These are phyloP conservation scores for Saussurea involucrata DNA, from an alignment of 129 eudicot species.

Conservation along the genomic window DNA sequence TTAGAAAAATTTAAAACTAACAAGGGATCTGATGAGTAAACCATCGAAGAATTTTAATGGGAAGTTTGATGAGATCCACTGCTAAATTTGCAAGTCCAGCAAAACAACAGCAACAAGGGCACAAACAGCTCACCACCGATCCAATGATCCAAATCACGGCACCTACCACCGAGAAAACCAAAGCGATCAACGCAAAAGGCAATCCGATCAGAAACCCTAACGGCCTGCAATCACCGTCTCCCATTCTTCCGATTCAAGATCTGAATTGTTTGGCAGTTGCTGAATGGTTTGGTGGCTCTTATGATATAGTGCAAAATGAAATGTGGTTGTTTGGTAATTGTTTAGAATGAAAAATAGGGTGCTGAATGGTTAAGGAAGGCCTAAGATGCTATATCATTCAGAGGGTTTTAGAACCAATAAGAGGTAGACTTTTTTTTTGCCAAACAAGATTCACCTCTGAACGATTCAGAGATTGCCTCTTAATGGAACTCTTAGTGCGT, in stretches of 20 bases:
- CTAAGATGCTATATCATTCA: too few species aligned
- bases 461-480: too few species aligned
- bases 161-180: conserved; percentile 53
- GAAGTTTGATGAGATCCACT: conserved; percentile 53
- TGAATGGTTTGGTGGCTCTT: too few species aligned
- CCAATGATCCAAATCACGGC: conserved; percentile 70
- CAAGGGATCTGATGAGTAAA: conserved; percentile 64
- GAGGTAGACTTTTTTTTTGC: too few species aligned
- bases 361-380: too few species aligned
- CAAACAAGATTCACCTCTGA: too few species aligned
- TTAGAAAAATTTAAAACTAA: not conserved
- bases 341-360: not conserved
- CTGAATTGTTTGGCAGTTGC: too few species aligned
- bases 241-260: conserved; percentile 23
- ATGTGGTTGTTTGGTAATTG: too few species aligned
- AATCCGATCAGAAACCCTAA: conserved; percentile 60
- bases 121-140: conserved; percentile 48
- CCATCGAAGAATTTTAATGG: conserved; percentile 54
- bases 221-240: conserved; percentile 55
- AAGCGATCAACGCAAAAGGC: conserved; percentile 58
- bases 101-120: conserved; percentile 71
- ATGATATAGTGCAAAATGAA: too few species aligned
- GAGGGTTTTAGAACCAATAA: too few species aligned
- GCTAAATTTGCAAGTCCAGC: conserved; percentile 55
- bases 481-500: not conserved